A percentile compares a stretch with the other conserved stretches of the same genome.
Conservation (phyloP, 164 flowering plant species). For the Platanus orientalis region DNA sequence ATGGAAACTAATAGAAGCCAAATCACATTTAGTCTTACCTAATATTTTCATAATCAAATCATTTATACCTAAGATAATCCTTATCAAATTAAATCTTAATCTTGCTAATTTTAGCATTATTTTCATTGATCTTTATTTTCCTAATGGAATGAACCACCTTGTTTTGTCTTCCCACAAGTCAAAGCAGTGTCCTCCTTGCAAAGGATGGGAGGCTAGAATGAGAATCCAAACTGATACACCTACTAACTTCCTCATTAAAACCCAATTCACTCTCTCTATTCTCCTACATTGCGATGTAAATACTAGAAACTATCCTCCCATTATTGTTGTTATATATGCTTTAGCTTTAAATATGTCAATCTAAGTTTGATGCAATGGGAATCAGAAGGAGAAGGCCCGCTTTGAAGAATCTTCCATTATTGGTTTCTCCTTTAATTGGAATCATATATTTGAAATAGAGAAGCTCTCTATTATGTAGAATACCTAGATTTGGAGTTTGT, state of each 20-base stretch:
- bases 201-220: constrained; percentile 46
- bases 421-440: constrained; percentile 42
- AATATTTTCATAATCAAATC: no score
- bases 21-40: no score
- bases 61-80: no score
- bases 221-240: constrained; percentile 41
- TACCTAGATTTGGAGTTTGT: no score
- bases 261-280: constrained; percentile 35
- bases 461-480: constrained; percentile 69
- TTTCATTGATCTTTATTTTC: no score
- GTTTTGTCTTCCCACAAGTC: constrained; percentile 69
- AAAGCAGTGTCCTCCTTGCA: constrained; percentile 55
- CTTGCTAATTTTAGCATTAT: no score
- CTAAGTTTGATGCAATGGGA: constrained; percentile 29
- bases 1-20: no score
- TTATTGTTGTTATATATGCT: constrained; percentile 19
- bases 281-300: constrained; percentile 34
- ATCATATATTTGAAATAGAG: constrained; percentile 84
- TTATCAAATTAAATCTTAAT: no score
- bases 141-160: constrained; percentile 70
- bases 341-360: constrained; percentile 26
- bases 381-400: constrained; percentile 62
- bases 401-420: constrained; percentile 37
- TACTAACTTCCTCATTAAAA: constrained; percentile 41
- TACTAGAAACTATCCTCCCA: constrained; percentile 39